A percentile compares a stretch with the other conserved stretches of the same genome.
Evolutionary conservation across 345 rosid genomes (phyloP).

Genomic region (Turnera subulata): DNA sequence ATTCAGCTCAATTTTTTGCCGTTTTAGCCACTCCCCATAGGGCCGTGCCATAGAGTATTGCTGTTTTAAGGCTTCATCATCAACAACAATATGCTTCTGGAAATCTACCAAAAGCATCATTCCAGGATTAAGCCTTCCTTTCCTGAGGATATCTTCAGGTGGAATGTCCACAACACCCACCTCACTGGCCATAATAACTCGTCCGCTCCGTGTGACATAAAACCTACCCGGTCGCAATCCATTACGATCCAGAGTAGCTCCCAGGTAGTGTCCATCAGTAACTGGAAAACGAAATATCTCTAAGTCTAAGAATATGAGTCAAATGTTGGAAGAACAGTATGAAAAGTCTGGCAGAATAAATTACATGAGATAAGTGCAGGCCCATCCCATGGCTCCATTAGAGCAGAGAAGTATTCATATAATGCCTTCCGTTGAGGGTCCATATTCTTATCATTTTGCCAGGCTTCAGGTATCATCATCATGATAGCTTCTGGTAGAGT

Average conservation of each 20-base stretch:
- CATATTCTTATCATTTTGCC: conserved; percentile 99
- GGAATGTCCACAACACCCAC: conserved; percentile 96
- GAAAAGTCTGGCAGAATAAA: neutral
- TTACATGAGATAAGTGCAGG: conserved; percentile 99
- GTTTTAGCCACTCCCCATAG: conserved; percentile 85
- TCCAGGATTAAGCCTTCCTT: conserved; percentile 98
- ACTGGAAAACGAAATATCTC: conserved; percentile 49
- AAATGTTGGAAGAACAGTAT: no score
- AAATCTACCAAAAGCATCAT: conserved; percentile 99
- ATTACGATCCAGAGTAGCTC: conserved; percentile 98
- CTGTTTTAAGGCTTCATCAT: conserved; percentile 91
- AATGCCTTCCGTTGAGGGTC: conserved; percentile 74
- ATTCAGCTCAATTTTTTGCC: conserved; percentile 79
- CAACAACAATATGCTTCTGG: conserved; percentile 90
- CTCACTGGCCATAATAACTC: conserved; percentile 98
- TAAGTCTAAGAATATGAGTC: no score
- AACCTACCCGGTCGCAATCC: conserved; percentile 99
- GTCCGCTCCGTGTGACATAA: conserved; percentile 81
- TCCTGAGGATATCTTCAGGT: conserved; percentile 88
- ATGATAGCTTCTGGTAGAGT: conserved; percentile 99
- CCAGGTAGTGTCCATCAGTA: conserved; percentile 97
- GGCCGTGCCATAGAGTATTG: conserved; percentile 90
- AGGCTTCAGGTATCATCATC: conserved; percentile 99
- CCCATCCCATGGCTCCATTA: conserved; percentile 99
- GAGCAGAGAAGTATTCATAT: conserved; percentile 88